Conservation (phyloP, 2,329 filamentous ascomycete genomes). For the Conoideocrella luteorostrata region DNA sequence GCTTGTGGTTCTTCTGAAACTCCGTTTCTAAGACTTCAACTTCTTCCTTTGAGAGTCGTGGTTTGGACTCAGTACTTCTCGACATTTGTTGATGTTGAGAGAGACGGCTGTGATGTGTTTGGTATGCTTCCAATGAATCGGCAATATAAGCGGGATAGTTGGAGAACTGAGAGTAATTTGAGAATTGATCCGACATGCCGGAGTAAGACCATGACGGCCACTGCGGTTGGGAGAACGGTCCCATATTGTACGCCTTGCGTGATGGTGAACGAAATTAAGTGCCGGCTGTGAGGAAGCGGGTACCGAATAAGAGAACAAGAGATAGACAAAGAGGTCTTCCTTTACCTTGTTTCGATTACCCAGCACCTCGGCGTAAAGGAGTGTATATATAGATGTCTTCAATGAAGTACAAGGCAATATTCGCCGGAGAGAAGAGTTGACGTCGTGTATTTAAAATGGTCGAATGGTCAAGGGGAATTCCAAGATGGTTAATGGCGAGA, state of each 20-base stretch:
- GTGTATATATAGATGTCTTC: background rate
- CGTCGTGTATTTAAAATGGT: conserved; percentile 9
- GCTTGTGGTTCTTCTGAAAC: conserved; percentile 59
- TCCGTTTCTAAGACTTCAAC: conserved; percentile 54
- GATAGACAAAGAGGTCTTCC: background rate
- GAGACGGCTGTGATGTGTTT: conserved; percentile 29
- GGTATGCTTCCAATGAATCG: conserved; percentile 33
- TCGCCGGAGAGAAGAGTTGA: conserved; percentile 4
- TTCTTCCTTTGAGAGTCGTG: conserved; percentile 51
- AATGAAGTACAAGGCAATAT: conserved; percentile 1
- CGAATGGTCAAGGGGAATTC: conserved; percentile 7
- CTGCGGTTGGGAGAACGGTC: conserved; percentile 26
- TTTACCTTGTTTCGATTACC: background rate
- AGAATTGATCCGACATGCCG: conserved; percentile 21
- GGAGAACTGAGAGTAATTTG: conserved; percentile 25
- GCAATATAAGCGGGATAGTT: conserved; percentile 30
- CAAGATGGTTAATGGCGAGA: conserved; percentile 16
- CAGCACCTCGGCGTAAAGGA: background rate
- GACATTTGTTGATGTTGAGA: conserved; percentile 32
- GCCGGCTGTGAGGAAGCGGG: too few relatives aligned
- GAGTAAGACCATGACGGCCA: conserved; percentile 31
- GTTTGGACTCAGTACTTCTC: conserved; percentile 42
- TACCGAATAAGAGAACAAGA: background rate
- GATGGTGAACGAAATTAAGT: too few relatives aligned
- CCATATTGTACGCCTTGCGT: conserved; percentile 19